Evolutionary conservation across 1,139 yeast genomes (phyloP).

Genomic region (Suhomyces ambrosiae): DNA sequence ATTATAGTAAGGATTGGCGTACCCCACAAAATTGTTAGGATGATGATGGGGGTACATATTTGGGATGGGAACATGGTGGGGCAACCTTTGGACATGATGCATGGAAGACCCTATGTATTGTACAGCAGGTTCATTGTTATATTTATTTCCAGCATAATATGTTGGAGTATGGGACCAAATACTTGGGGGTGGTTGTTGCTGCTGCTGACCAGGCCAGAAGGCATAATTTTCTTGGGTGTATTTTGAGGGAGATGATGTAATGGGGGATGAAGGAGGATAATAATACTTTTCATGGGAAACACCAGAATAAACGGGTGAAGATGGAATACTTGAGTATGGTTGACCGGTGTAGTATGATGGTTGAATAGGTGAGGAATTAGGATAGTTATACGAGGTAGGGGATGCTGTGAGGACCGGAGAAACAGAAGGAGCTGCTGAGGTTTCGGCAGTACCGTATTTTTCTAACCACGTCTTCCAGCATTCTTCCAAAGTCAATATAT

Average conservation of each 20-base stretch:
- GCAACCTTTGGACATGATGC: slow-evolving; percentile 12
- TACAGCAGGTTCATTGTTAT: slow-evolving; percentile 16
- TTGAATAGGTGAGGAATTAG: slow-evolving; percentile 26
- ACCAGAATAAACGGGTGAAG: slow-evolving; percentile 27
- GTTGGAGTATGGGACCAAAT: slow-evolving; percentile 16
- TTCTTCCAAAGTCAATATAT: slow-evolving; percentile 46
- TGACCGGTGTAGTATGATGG: slow-evolving; percentile 9
- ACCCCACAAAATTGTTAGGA: slow-evolving; percentile 31
- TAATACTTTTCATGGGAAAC: slow-evolving; percentile 14
- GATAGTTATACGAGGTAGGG: slow-evolving; percentile 18
- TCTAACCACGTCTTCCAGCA: slow-evolving; percentile 52
- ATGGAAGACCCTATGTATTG: slow-evolving; percentile 16
- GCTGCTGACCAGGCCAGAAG: slow-evolving; percentile 10
- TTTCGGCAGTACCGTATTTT: slow-evolving; percentile 27
- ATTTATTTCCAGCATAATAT: slow-evolving; percentile 6
- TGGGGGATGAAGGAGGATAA: slow-evolving; percentile 19
- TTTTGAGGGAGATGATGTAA: slow-evolving; percentile 16
- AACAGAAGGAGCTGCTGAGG: slow-evolving; percentile 9
- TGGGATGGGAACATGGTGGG: slow-evolving; percentile 6
- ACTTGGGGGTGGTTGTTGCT: slow-evolving; percentile 11
- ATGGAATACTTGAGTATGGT: slow-evolving; percentile 23
- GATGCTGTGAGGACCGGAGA: slow-evolving; percentile 16
- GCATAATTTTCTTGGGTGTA: slow-evolving; percentile 11
- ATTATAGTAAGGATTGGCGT: slow-evolving; percentile 41
- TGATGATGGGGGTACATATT: slow-evolving; percentile 14